Evolutionary conservation across 2,329 filamentous ascomycete genomes (phyloP).

Genomic region (Xylaria multiplex): DNA sequence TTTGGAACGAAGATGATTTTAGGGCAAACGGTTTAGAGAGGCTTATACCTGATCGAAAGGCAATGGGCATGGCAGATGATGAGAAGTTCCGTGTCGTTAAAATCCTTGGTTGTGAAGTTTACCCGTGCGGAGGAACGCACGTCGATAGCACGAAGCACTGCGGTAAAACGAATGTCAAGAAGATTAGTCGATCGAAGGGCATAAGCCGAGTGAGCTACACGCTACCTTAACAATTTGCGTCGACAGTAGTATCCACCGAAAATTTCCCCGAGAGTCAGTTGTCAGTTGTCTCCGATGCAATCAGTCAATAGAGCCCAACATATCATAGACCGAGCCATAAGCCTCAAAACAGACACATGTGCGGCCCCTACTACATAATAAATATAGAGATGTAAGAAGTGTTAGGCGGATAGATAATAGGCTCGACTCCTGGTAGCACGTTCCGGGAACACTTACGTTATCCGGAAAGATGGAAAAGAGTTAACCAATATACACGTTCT

Average conservation of each 20-base stretch:
- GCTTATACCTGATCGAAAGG: conserved; percentile 62
- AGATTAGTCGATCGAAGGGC: conserved; percentile 73
- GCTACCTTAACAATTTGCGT: conserved; percentile 38
- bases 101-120: conserved; percentile 74
- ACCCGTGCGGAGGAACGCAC: conserved; percentile 81
- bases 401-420: too few species aligned
- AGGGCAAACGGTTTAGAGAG: conserved; percentile 61
- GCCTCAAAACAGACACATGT: conserved; percentile 14
- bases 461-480: neutral
- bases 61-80: conserved; percentile 52
- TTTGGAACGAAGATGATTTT: conserved; percentile 74
- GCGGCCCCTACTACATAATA: conserved; percentile 1
- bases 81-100: conserved; percentile 73
- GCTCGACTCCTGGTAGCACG: too few species aligned
- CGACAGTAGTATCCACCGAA: neutral
- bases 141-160: conserved; percentile 68
- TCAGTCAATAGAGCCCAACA: conserved; percentile 18
- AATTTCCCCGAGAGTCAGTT: neutral
- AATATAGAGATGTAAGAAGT: neutral
- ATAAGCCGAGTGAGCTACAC: conserved; percentile 66
- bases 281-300: neutral
- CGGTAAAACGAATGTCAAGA: conserved; percentile 71
- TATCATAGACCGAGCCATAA: conserved; percentile 17
- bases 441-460: conserved; percentile 3
- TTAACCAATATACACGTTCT: neutral